Conservation (phyloP, 2,329 filamentous ascomycete genomes). For the Aspergillus hiratsukae region DNA sequence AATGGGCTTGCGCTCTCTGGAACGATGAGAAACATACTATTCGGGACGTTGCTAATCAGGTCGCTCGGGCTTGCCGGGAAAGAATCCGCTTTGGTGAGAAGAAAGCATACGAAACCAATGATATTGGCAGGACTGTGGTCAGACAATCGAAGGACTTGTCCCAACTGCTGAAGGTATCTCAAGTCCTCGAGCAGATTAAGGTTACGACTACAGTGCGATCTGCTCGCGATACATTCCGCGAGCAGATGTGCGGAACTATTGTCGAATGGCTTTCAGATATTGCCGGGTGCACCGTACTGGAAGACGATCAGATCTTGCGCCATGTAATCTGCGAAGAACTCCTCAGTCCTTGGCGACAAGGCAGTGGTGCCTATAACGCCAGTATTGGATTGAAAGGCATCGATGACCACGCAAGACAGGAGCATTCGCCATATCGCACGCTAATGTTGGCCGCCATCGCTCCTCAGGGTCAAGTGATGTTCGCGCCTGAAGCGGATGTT, state of each 20-base stretch:
- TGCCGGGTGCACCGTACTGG: slow-evolving; percentile 77
- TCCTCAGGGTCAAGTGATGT: slow-evolving; percentile 37
- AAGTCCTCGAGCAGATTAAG: slow-evolving; percentile 89
- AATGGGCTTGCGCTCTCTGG: slow-evolving; percentile 87
- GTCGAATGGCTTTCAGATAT: slow-evolving; percentile 96
- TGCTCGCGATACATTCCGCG: slow-evolving; percentile 88
- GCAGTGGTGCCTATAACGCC: slow-evolving; percentile 76
- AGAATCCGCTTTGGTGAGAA: slow-evolving; percentile 63
- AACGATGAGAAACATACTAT: slow-evolving; percentile 99
- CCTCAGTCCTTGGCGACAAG: slow-evolving; percentile 78
- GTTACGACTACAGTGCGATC: slow-evolving; percentile 93
- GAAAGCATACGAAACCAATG: slow-evolving; percentile 83
- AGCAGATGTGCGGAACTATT: slow-evolving; percentile 98
- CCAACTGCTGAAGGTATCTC: slow-evolving; percentile 70
- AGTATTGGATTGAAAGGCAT: slow-evolving; percentile 73
- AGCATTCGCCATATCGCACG: slow-evolving; percentile 39
- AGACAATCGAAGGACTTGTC: slow-evolving; percentile 69
- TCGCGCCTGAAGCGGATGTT: slow-evolving; percentile 47
- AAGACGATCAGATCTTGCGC: slow-evolving; percentile 73
- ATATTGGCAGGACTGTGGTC: slow-evolving; percentile 79
- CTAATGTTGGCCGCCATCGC: slow-evolving; percentile 36
- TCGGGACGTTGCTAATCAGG: slow-evolving; percentile 82
- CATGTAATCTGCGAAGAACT: slow-evolving; percentile 86
- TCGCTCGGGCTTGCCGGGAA: slow-evolving; percentile 80
- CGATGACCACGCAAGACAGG: slow-evolving; percentile 70